A percentile compares a stretch with the other conserved stretches of the same genome.
Conservation (phyloP, 306 rosid species). For the Erythrophleum fordii region DNA sequence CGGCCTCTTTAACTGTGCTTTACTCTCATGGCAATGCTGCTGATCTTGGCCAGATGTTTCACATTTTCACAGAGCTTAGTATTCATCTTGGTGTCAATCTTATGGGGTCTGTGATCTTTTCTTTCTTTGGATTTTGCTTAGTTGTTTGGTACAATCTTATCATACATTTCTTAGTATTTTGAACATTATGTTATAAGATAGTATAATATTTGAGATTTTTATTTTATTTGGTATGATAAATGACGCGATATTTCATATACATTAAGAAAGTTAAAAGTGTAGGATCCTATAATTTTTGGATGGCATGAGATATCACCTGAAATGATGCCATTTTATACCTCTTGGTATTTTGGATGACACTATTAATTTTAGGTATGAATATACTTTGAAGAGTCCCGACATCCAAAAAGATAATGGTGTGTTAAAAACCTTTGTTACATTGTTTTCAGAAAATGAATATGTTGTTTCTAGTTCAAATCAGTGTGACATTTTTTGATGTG, state of each 20-base stretch:
- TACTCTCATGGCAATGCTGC: conserved; percentile 85
- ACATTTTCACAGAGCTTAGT: conserved; percentile 64
- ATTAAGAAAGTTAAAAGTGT: not conserved
- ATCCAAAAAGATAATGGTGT: not conserved
- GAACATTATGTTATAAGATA: not conserved
- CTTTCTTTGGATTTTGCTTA: not conserved
- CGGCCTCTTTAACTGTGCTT: conserved; percentile 65
- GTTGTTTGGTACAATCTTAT: not conserved
- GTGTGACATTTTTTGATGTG: conserved; percentile 29
- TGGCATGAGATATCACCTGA: not conserved
- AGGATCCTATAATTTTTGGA: not conserved
- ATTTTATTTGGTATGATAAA: not conserved
- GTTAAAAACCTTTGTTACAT: not conserved
- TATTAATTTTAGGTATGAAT: too few species aligned
- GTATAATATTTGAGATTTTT: not conserved
- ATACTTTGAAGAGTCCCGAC: too few species aligned
- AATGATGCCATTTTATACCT: not conserved
- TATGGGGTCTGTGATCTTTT: conserved; percentile 58
- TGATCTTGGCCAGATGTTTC: conserved; percentile 75
- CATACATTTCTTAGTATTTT: not conserved
- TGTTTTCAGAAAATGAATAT: conserved; percentile 1
- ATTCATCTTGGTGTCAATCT: conserved; percentile 69
- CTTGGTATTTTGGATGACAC: too few species aligned
- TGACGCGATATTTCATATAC: not conserved
- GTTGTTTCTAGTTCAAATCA: conserved; percentile 13